A percentile compares a stretch with the other conserved stretches of the same genome.
phyloP scores from a whole-genome alignment of 179 eudicot genomes.

The Spinacia oleracea region DNA sequence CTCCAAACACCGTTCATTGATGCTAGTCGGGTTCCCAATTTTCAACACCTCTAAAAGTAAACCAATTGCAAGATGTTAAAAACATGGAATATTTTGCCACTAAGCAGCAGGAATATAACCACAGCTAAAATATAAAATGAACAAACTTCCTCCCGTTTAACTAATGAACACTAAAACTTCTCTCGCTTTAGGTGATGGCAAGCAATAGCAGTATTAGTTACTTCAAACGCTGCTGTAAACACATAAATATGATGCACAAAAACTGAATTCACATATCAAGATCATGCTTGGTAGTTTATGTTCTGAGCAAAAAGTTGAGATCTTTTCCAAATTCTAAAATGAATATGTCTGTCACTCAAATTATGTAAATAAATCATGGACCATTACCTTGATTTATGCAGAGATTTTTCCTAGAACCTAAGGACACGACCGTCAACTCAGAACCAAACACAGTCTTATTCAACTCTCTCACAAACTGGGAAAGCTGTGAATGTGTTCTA shows the following conservation, averaged over 20 bases:
- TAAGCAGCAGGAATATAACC: background rate
- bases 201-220: background rate
- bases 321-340: background rate
- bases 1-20: constrained; percentile 89
- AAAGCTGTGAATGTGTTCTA: constrained; percentile 96
- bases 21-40: constrained; percentile 60
- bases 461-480: constrained; percentile 88
- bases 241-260: background rate
- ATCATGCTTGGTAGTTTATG: background rate
- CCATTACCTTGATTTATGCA: constrained; percentile 88
- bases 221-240: background rate
- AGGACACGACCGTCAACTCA: constrained; percentile 75
- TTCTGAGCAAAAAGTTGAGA: background rate
- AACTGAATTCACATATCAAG: background rate
- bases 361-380: background rate
- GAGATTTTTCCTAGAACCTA: constrained; percentile 89
- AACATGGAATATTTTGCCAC: constrained; percentile 14
- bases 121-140: background rate
- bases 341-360: background rate
- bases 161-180: no score
- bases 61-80: background rate
- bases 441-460: constrained; percentile 77
- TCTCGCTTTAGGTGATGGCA: background rate
- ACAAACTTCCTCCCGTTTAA: background rate
- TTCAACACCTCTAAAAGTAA: constrained; percentile 65